Evolutionary conservation across 331 rosid genomes (phyloP).

Genomic region (Pyracantha coccinea): DNA sequence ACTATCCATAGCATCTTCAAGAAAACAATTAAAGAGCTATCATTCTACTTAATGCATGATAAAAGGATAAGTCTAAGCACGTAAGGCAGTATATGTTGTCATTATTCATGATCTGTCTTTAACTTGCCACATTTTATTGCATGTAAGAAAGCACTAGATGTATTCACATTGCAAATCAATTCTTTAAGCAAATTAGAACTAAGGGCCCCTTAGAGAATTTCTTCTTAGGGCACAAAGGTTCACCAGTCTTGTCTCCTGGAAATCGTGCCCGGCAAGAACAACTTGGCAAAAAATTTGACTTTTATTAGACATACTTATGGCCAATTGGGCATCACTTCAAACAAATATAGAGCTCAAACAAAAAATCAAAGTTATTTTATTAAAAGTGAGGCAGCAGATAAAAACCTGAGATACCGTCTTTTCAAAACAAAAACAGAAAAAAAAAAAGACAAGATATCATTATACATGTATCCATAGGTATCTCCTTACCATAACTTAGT

Average conservation of each 20-base stretch:
- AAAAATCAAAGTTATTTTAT: not conserved
- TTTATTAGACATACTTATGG: no score
- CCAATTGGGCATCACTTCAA: not conserved
- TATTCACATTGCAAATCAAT: not conserved
- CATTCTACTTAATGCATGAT: no score
- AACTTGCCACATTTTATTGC: not conserved
- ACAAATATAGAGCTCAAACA: not conserved
- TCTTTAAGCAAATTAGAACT: not conserved
- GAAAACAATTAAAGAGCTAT: no score
- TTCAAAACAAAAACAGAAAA: not conserved
- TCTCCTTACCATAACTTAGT: not conserved
- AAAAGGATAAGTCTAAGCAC: no score
- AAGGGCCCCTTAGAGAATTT: not conserved
- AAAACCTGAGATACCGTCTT: not conserved
- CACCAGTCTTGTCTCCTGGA: not conserved
- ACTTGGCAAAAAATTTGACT: not conserved
- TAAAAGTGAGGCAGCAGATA: not conserved
- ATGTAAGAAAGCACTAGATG: not conserved
- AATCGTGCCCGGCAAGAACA: not conserved
- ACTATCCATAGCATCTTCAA: no score
- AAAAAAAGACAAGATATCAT: not conserved
- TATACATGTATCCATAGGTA: not conserved
- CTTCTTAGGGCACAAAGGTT: not conserved
- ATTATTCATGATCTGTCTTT: not conserved
- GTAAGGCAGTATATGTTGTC: not conserved